These are phyloP conservation scores for Metschnikowia continentalis DNA, from an alignment of 805 yeast species.

Conservation along the genomic window DNA sequence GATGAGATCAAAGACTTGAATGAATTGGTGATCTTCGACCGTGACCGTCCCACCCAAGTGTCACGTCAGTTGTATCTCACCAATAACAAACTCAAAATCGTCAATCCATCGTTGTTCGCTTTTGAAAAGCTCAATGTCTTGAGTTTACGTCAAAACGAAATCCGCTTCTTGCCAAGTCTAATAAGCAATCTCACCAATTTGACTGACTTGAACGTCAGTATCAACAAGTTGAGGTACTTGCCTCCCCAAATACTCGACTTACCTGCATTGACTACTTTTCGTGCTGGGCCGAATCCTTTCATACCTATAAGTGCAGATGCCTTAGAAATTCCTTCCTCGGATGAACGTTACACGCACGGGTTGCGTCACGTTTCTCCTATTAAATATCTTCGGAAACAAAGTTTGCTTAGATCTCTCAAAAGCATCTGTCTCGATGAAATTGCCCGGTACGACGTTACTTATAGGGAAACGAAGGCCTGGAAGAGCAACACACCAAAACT, in stretches of 20 bases:
- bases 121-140: conserved; percentile 49
- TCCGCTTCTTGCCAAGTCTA: conserved; percentile 19
- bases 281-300: conserved; percentile 55
- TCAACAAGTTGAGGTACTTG: conserved; percentile 47
- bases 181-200: conserved; percentile 27
- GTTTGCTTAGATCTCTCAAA: conserved; percentile 42
- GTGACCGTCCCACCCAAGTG: conserved; percentile 19
- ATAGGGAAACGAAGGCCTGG: conserved; percentile 54
- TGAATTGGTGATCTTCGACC: conserved; percentile 43
- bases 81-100: conserved; percentile 43
- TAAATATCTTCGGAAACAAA: conserved; percentile 17
- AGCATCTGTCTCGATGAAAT: conserved; percentile 46
- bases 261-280: conserved; percentile 38
- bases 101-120: conserved; percentile 50
- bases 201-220: conserved; percentile 48
- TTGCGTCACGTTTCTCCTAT: conserved; percentile 22
- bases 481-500: conserved; percentile 42
- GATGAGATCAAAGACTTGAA: conserved; percentile 56
- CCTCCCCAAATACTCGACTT: conserved; percentile 53
- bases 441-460: conserved; percentile 50
- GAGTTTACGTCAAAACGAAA: conserved; percentile 45
- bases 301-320: conserved; percentile 26
- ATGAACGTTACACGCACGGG: conserved; percentile 2
- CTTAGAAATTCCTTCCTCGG: conserved; percentile 5
- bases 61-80: conserved; percentile 48